Evolutionary conservation across 371 early-diverging fungal species (phyloP).

Genomic region (Saksenaea vasiformis): DNA sequence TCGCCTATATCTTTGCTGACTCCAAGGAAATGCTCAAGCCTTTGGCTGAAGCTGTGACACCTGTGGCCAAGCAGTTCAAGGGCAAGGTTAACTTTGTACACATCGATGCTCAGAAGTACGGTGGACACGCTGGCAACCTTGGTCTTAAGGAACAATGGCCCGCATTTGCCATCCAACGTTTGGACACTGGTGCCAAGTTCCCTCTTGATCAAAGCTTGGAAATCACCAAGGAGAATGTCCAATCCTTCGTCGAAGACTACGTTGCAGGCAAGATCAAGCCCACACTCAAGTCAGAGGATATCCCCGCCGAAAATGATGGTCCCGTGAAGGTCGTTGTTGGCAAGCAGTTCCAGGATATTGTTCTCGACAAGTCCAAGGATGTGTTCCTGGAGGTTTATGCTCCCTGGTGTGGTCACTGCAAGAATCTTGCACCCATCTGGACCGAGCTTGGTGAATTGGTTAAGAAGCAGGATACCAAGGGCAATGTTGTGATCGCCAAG

Average conservation of each 20-base stretch:
- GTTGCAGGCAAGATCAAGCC: conserved; percentile 74
- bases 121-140: conserved; percentile 81
- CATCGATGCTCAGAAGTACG: conserved; percentile 85
- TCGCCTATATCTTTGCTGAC: conserved; percentile 86
- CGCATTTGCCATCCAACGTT: conserved; percentile 86
- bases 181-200: conserved; percentile 73
- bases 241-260: conserved; percentile 67
- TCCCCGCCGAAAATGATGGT: conserved; percentile 84
- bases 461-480: conserved; percentile 28
- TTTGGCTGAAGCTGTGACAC: conserved; percentile 56
- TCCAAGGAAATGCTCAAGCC: conserved; percentile 59
- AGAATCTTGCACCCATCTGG: conserved; percentile 85
- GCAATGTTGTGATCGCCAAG: conserved; percentile 85
- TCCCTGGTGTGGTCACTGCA: conserved; percentile 95
- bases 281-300: conserved; percentile 79
- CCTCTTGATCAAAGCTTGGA: conserved; percentile 74
- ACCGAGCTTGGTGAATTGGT: conserved; percentile 65
- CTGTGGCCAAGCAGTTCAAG: conserved; percentile 83
- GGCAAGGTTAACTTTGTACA: conserved; percentile 87
- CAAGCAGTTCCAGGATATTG: conserved; percentile 75
- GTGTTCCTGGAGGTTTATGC: conserved; percentile 95
- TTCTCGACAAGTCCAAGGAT: conserved; percentile 86
- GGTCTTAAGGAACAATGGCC: conserved; percentile 89
- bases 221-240: conserved; percentile 59
- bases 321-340: conserved; percentile 91